Evolutionary conservation across 2,329 filamentous ascomycete genomes (phyloP), one percentile per base, ranked within the genome.

Genomic region (Ascochyta koolunga): DNA sequence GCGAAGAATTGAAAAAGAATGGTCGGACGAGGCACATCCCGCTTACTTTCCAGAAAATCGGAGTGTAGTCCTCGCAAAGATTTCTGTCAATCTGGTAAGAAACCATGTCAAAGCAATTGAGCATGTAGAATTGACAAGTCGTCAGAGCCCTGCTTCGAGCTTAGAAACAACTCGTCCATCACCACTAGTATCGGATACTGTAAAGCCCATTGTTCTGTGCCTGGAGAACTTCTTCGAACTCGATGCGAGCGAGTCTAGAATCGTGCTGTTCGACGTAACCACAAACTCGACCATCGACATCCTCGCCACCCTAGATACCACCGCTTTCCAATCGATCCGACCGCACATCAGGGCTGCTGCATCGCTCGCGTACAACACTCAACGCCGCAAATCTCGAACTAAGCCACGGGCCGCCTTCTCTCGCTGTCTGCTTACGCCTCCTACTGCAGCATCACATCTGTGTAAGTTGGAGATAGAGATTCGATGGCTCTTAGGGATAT

Each of bases 21-120:
- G 27, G 15, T 38, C 22, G 35, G 27, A 41, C 41, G 31, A 40
- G n/a, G 16, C 50, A 10, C 48, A 55, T 5, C 27, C 29, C 7
- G 38, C n/a, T 7, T 44, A 55, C 9, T 59, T 61, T 22, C 60
- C 64, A 25, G 51, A 54, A 7, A 42, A 45, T 7, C 59, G 59
- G 33, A 73, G 70, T 36, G 52, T 69, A n/a, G 57, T 71, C n/a
- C 58, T 75, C n/a, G 64, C 64, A 21, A 60, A 54, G 27, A 50
- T 70, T 1, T 60, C 55, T 15, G 37, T 75, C 15, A 60, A 64
- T 36, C 32, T 75, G 56, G 70, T 56, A 47, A 27, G 37, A 9
- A 13, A 15, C 11, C 18, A 37, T 15, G 11, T 4, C 38, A 5
- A 4, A 6, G 25, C 36, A 1, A 25, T 16, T 13, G 6, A 19